phyloP scores from a whole-genome alignment of 345 rosid species.

The Firmiana major region DNA sequence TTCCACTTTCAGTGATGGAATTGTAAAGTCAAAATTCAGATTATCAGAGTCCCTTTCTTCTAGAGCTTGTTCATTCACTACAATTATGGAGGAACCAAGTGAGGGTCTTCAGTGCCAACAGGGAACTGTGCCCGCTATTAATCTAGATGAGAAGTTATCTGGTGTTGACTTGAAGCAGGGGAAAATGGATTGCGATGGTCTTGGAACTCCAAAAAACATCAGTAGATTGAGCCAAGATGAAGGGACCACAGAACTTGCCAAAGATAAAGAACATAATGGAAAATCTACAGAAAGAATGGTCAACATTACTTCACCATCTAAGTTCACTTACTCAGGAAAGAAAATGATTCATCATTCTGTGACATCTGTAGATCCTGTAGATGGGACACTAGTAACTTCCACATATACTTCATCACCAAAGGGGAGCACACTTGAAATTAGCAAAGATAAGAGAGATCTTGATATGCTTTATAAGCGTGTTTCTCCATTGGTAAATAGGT shows the following conservation, averaged over 20 bases:
- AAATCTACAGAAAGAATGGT: conserved; percentile 20
- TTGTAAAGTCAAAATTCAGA: conserved; percentile 45
- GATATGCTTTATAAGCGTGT: conserved; percentile 23
- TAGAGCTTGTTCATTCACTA: conserved; percentile 29
- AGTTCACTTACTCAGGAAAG: conserved; percentile 16
- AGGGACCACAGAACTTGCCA: conserved; percentile 12
- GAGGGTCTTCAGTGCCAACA: conserved; percentile 11
- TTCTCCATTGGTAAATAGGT: conserved; percentile 34
- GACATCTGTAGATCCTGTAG: conserved; percentile 17
- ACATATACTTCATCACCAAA: conserved; percentile 19
- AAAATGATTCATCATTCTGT: conserved; percentile 23
- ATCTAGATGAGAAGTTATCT: conserved; percentile 37
- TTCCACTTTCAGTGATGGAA: conserved; percentile 40
- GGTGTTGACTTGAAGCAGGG: conserved; percentile 24
- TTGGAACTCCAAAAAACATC: conserved; percentile 16
- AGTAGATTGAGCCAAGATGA: conserved; percentile 24
- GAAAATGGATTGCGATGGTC: conserved; percentile 15
- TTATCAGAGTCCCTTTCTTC: conserved; percentile 36
- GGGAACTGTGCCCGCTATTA: conserved; percentile 28
- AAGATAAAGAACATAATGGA: conserved; percentile 25
- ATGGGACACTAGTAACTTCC: conserved; percentile 5
- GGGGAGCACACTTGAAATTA: conserved; percentile 19
- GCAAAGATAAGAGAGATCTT: conserved; percentile 18
- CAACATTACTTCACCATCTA: conserved; percentile 27
- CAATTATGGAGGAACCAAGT: conserved; percentile 26